Percentiles rank a stretch among this genome's conserved stretches.
Evolutionary conservation across 1,284 basidiomycete genomes (phyloP).

Genomic region (Trichosporon inkin): DNA sequence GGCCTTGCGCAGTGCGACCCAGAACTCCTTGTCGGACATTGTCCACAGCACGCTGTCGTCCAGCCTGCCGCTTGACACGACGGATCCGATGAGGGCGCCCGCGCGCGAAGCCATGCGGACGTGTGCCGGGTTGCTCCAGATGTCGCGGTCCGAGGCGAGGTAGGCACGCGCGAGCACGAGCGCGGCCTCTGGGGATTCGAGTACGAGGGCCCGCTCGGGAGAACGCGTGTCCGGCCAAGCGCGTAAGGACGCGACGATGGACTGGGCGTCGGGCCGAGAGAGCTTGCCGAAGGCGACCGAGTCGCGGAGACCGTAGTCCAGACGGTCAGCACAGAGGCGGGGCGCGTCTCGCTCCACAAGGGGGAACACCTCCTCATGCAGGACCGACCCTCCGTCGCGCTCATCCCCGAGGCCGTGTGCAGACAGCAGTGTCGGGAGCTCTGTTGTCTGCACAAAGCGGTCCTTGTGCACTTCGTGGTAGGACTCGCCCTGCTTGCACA

Average conservation of each 20-base stretch:
- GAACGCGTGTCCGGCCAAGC: constrained; percentile 5
- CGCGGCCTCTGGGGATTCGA: background rate
- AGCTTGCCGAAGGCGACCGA: constrained; percentile 17
- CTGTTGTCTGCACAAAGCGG: constrained; percentile 15
- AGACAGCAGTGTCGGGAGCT: constrained; percentile 4
- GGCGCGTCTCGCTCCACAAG: constrained; percentile 20
- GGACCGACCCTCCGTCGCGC: background rate
- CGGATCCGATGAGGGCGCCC: constrained; percentile 13
- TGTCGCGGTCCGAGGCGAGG: constrained; percentile 8
- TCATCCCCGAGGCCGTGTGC: background rate
- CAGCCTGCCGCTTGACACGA: constrained; percentile 9
- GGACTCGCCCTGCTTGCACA: background rate
- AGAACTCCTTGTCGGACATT: constrained; percentile 18
- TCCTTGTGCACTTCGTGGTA: constrained; percentile 23
- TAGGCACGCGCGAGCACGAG: constrained; percentile 18
- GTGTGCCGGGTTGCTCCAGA: constrained; percentile 19
- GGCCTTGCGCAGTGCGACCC: constrained; percentile 7
- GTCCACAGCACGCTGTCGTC: constrained; percentile 17
- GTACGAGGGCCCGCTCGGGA: constrained; percentile 13
- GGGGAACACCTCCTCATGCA: constrained; percentile 20
- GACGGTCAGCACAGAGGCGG: constrained; percentile 20
- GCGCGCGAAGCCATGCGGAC: constrained; percentile 13
- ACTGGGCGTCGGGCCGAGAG: background rate
- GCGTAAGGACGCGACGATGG: constrained; percentile 3
- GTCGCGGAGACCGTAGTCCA: constrained; percentile 25